phyloP scores from a whole-genome alignment of 257 asterid genomes.

The Solanum ahanhuiri region DNA sequence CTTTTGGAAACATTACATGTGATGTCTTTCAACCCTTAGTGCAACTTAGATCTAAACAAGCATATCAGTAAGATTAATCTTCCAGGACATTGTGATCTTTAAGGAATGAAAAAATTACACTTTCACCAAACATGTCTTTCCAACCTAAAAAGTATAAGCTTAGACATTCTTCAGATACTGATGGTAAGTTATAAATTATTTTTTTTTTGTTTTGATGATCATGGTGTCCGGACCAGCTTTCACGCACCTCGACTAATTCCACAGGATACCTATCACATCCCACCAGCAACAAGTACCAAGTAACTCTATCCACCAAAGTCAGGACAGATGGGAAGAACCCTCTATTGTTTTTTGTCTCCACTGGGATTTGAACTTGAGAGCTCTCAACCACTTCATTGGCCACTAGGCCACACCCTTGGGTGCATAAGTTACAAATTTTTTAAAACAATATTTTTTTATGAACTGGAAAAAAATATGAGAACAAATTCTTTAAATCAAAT shows the following conservation, averaged over 20 bases:
- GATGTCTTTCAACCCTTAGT: neutral
- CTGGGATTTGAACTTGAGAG: neutral
- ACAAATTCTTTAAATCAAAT: neutral
- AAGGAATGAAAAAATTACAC: neutral
- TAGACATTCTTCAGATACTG: neutral
- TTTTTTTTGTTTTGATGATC: neutral
- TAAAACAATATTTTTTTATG: neutral
- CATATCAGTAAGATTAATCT: neutral
- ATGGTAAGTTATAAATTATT: neutral
- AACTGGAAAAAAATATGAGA: neutral
- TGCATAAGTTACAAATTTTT: neutral
- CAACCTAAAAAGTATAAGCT: neutral
- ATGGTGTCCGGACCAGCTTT: neutral
- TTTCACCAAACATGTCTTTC: neutral
- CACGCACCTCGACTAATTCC: neutral
- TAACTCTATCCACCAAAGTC: neutral
- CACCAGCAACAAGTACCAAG: neutral
- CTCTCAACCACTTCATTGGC: neutral
- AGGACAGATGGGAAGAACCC: neutral
- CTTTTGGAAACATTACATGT: neutral
- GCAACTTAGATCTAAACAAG: neutral
- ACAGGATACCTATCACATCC: neutral
- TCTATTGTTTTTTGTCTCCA: neutral
- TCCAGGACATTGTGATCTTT: neutral
- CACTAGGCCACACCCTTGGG: neutral